Base-by-base conservation (phyloP, 495 filamentous ascomycete species). In the Talaromyces thailandensis region DNA sequence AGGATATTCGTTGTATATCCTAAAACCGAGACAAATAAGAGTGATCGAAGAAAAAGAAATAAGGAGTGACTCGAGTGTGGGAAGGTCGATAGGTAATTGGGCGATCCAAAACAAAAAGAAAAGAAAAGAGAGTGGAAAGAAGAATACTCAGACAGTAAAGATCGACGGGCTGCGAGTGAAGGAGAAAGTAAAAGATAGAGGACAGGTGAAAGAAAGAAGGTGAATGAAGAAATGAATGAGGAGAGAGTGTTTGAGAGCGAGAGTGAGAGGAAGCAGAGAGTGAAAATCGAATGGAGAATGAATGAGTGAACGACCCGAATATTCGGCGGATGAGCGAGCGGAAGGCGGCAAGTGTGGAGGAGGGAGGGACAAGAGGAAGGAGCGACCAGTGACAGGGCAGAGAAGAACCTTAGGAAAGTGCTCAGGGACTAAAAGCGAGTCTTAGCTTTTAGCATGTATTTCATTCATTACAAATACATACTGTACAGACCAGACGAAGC, bases 81-180 rank as follows among this genome's bases (percentile, higher is more conserved):
- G 66, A 65, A 35, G 56, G 61, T 53, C 53, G 28, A 64, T 40
- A 40, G 51, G 28, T 25, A 55, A 26, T 55, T 55, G 23, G 51
- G 26, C 35, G n/a, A 18, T 6, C 26, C n/a, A 62, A 18, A 64
- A 61, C 50, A 64, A 68, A 67, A 65, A 52, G 58, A 63, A 24
- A 63, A 48, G 45, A 63, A 61, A 66, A 65, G 53, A 51, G 63
- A 57, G 56, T 61, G 66, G 60, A 62, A 64, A 56, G 53, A 31
- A 35, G 28, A 35, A 35, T 21, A 35, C 52, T 56, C 9, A 64
- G 50, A 64, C 56, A 61, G 51, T 21, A 57, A 57, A 6, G 55
- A 57, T 25, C 18, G 55, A 63, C 55, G 14, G 35, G 52, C 48
- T 60, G 60, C 56, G 45, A 58, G 65, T 63, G 26, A 57, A 14